Evolutionary conservation across 2,329 filamentous ascomycete genomes (phyloP).

Genomic region (Talaromyces sp.): DNA sequence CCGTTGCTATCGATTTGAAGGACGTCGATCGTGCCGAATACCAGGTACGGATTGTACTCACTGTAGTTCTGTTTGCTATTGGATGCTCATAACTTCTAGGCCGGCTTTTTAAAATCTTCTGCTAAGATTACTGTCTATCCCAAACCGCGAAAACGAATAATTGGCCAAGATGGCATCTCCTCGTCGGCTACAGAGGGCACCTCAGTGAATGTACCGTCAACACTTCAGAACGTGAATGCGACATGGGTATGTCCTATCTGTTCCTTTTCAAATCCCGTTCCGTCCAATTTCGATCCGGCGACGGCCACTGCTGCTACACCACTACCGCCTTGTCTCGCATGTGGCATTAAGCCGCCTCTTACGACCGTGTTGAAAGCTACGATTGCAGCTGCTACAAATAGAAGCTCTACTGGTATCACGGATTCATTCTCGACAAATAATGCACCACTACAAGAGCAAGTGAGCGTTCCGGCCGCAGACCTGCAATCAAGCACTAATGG

Average conservation of each 20-base stretch:
- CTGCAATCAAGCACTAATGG: conserved; percentile 6
- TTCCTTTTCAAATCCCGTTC: conserved; percentile 88
- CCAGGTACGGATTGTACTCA: conserved; percentile 60
- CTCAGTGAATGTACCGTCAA: conserved; percentile 29
- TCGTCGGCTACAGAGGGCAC: conserved; percentile 30
- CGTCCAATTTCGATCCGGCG: conserved; percentile 86
- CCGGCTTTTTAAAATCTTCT: conserved; percentile 81
- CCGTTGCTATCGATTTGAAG: conserved; percentile 80
- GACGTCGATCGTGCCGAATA: conserved; percentile 88
- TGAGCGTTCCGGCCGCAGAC: neutral
- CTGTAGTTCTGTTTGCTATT: neutral
- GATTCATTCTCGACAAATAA: conserved; percentile 20
- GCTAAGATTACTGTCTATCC: conserved; percentile 86
- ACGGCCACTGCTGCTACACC: conserved; percentile 75
- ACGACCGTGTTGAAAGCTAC: conserved; percentile 81
- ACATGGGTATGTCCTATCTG: conserved; percentile 97
- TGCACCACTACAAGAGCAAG: conserved; percentile 12
- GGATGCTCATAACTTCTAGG: conserved; percentile 48
- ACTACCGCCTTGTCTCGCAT: conserved; percentile 82
- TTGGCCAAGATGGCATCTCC: conserved; percentile 53
- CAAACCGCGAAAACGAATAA: conserved; percentile 68
- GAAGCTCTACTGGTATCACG: conserved; percentile 3
- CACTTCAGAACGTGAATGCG: conserved; percentile 50
- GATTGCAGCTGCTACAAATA: conserved; percentile 66
- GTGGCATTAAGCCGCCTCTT: conserved; percentile 86